A percentile compares a stretch with the other conserved stretches of the same genome.
phyloP scores from a whole-genome alignment of 164 flowering plant species.

The Annona squamosa region DNA sequence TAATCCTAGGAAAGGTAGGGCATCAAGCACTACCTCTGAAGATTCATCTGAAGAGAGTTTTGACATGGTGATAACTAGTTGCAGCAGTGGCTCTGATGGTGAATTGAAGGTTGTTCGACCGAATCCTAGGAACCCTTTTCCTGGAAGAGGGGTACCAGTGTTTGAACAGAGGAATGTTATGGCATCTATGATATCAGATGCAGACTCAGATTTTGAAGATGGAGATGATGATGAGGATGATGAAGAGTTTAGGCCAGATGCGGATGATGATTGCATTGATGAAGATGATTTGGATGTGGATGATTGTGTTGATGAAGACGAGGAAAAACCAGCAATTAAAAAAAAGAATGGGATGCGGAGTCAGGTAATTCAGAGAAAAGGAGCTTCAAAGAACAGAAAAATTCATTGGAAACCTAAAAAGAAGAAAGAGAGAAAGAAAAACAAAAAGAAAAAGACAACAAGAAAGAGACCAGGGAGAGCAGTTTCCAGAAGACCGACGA shows the following conservation, averaged over 20 bases:
- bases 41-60: conserved; percentile 42
- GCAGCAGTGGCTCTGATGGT: conserved; percentile 14
- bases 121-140: conserved; percentile 15
- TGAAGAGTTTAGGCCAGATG: too few species aligned
- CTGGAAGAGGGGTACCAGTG: conserved; percentile 8
- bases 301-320: conserved; percentile 46
- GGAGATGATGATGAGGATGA: conserved; percentile 17
- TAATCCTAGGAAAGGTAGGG: conserved; percentile 10
- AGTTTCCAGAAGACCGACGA: conserved; percentile 24
- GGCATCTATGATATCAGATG: conserved; percentile 16
- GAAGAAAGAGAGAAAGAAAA: conserved; percentile 27
- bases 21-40: conserved; percentile 21
- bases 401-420: conserved; percentile 31
- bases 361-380: conserved; percentile 18
- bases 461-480: conserved; percentile 4
- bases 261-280: conserved; percentile 49
- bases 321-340: conserved; percentile 29
- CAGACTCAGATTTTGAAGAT: conserved; percentile 3
- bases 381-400: conserved; percentile 20
- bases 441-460: conserved; percentile 20
- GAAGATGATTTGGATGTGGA: conserved; percentile 52
- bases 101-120: conserved; percentile 23
- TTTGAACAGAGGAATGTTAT: conserved; percentile 5
- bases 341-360: conserved; percentile 3
- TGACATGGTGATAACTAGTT: conserved; percentile 2